A percentile compares a stretch with the other conserved stretches of the same genome.
phyloP scores from a whole-genome alignment of 441 rosid genomes.

The Brassica balearica region DNA sequence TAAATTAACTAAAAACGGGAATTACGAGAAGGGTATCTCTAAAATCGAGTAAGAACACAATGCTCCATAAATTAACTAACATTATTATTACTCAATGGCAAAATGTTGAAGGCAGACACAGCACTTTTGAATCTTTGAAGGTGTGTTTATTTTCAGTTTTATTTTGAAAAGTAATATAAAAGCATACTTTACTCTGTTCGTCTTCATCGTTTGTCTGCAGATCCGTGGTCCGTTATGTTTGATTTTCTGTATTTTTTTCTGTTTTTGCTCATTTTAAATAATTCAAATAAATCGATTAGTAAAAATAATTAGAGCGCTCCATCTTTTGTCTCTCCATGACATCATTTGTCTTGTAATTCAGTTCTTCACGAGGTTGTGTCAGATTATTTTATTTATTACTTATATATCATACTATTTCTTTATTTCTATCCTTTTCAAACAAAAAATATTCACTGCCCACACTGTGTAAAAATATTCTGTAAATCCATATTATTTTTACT shows the following conservation, averaged over 20 bases:
- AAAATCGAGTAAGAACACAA: slow-evolving; percentile 45
- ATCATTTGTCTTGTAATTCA: slow-evolving; percentile 74
- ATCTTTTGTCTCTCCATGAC: slow-evolving; percentile 63
- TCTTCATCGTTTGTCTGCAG: slow-evolving; percentile 47
- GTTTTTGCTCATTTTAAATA: slow-evolving; percentile 30
- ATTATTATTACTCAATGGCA: slow-evolving; percentile 11
- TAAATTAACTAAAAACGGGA: slow-evolving; percentile 35
- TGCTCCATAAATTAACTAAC: slow-evolving; percentile 40
- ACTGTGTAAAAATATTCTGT: slow-evolving; percentile 30
- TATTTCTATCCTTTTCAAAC: slow-evolving; percentile 52
- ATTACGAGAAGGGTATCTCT: slow-evolving; percentile 45
- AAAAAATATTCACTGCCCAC: slow-evolving; percentile 37
- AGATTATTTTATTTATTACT: slow-evolving; percentile 41
- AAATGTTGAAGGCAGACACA: slow-evolving; percentile 29
- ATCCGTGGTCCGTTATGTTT: slow-evolving; percentile 43
- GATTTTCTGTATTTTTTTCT: slow-evolving; percentile 20
- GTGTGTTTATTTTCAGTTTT: slow-evolving; percentile 27
- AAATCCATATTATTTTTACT: slow-evolving; percentile 21
- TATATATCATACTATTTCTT: not conserved
- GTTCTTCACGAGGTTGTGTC: slow-evolving; percentile 89
- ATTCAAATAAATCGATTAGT: slow-evolving; percentile 16
- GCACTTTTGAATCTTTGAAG: slow-evolving; percentile 40
- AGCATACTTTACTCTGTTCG: slow-evolving; percentile 38
- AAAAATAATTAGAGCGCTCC: slow-evolving; percentile 42
- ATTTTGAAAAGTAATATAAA: not conserved